phyloP scores from a whole-genome alignment of 129 eudicot species.

The Oenanthe sinensis region DNA sequence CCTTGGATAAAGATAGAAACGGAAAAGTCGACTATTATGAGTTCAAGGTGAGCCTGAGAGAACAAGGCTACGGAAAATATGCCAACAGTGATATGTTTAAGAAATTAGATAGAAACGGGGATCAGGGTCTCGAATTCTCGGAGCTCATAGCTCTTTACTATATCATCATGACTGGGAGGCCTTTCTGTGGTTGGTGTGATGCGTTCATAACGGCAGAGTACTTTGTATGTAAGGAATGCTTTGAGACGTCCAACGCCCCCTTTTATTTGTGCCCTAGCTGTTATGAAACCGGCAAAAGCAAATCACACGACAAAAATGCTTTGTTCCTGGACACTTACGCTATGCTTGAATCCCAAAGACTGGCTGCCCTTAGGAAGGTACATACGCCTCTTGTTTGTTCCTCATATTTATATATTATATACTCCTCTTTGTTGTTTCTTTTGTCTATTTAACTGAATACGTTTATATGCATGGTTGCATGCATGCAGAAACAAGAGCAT shows the following conservation, averaged over 20 bases:
- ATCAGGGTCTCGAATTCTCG: conserved; percentile 29
- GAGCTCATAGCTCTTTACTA: conserved; percentile 46
- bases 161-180: conserved; percentile 41
- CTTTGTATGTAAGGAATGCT: conserved; percentile 37
- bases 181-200: conserved; percentile 33
- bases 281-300: not conserved
- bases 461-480: too few relatives aligned
- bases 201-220: conserved; percentile 25
- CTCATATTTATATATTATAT: too few relatives aligned
- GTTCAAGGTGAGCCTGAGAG: conserved; percentile 29
- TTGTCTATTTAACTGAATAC: too few relatives aligned
- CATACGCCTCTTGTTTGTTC: too few relatives aligned
- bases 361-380: too few relatives aligned
- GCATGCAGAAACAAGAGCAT: too few relatives aligned
- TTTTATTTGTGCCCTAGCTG: conserved; percentile 26
- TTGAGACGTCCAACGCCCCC: conserved; percentile 4
- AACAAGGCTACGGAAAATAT: conserved; percentile 30
- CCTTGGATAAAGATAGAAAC: conserved; percentile 39
- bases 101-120: conserved; percentile 24
- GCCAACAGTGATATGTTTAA: conserved; percentile 19
- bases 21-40: conserved; percentile 26
- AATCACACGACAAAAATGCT: not conserved
- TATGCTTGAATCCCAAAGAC: conserved; percentile 29
- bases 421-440: too few relatives aligned
- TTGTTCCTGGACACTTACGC: conserved; percentile 36